A percentile compares a stretch with the other conserved stretches of the same genome.
Evolutionary conservation across 306 rosid species (phyloP).

Genomic region (Senna siamea): DNA sequence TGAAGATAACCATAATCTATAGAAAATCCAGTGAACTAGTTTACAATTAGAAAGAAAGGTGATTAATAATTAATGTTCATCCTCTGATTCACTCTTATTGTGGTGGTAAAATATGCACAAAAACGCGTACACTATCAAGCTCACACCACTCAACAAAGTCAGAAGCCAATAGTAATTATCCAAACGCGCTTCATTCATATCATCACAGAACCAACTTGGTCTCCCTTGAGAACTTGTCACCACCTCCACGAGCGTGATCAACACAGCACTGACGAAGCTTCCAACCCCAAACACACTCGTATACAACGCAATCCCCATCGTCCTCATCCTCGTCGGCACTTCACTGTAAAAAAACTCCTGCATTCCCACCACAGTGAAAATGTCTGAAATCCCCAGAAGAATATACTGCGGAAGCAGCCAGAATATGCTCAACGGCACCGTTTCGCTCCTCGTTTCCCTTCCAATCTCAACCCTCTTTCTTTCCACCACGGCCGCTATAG

Average conservation of each 20-base stretch:
- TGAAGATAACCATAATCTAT: too few species aligned
- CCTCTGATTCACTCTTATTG: constrained; percentile 48
- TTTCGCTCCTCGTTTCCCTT: constrained; percentile 41
- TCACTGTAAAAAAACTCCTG: constrained; percentile 94
- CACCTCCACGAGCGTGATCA: constrained; percentile 71
- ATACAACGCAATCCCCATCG: constrained; percentile 82
- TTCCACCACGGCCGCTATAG: constrained; percentile 78
- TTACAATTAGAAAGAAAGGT: too few species aligned
- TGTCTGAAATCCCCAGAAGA: constrained; percentile 81
- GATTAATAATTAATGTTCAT: too few species aligned
- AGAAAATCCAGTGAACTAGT: constrained; percentile 22
- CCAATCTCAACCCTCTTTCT: constrained; percentile 61
- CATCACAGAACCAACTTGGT: constrained; percentile 84
- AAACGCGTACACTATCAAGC: constrained; percentile 59
- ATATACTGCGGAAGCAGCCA: constrained; percentile 92
- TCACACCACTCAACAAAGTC: constrained; percentile 58
- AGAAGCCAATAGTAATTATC: constrained; percentile 85
- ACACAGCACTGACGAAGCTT: constrained; percentile 80
- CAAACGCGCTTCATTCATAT: constrained; percentile 77
- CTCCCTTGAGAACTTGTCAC: constrained; percentile 53
- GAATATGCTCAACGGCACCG: constrained; percentile 72
- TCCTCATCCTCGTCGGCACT: constrained; percentile 82
- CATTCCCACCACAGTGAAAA: constrained; percentile 96
- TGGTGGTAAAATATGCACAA: constrained; percentile 67
- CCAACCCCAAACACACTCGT: constrained; percentile 96